Evolutionary conservation across 345 rosid genomes (phyloP).

Genomic region (Eucalyptus marginata): DNA sequence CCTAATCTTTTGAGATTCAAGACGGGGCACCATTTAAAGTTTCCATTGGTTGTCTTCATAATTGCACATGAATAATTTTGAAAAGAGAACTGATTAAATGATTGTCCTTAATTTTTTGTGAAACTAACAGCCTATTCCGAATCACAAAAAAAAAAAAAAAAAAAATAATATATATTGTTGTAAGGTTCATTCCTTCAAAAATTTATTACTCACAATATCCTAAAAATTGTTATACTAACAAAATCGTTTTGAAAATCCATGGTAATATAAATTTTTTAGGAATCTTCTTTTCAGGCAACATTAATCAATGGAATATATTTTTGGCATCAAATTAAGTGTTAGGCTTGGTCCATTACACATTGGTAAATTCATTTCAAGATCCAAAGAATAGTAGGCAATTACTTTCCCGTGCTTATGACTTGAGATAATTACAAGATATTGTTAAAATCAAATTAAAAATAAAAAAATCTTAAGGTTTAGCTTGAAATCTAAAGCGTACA

Average conservation of each 20-base stretch:
- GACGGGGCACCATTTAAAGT: not conserved
- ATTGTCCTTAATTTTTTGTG: not conserved
- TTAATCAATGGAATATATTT: not conserved
- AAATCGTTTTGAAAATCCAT: not conserved
- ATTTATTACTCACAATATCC: accelerated
- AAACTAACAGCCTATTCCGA: too few species aligned
- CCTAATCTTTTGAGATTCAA: not conserved
- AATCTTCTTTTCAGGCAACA: not conserved
- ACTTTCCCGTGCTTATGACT: accelerated
- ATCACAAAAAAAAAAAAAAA: too few species aligned
- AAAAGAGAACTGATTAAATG: not conserved
- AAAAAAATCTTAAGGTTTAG: not conserved
- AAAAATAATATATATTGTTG: too few species aligned
- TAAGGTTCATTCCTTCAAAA: too few species aligned
- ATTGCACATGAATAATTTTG: not conserved
- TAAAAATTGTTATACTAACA: not conserved
- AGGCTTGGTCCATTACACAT: not conserved
- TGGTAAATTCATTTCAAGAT: not conserved
- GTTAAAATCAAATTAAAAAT: too few species aligned
- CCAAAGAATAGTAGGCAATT: not conserved
- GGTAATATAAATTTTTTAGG: accelerated
- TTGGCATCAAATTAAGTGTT: not conserved
- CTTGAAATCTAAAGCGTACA: not conserved
- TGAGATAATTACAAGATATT: not conserved
- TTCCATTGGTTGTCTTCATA: not conserved